These are phyloP conservation scores for Lunasporangiospora selenospora DNA, from an alignment of 192 early-diverging fungal genomes.

Conservation along the genomic window DNA sequence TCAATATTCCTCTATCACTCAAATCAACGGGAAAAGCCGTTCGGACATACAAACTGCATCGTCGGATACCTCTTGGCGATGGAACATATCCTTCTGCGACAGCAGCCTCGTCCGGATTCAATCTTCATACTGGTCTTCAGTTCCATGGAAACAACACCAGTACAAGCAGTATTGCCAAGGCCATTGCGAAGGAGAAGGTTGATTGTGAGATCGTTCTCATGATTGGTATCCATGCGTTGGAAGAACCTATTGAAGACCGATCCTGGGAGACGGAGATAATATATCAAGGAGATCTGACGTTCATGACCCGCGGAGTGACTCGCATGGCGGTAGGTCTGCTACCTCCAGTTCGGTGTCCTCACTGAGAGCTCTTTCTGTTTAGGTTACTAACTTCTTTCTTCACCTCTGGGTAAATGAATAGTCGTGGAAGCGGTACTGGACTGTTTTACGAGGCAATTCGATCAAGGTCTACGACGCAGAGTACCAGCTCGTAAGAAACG, in stretches of 20 bases:
- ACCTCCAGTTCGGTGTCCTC: background rate
- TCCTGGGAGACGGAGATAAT: slow-evolving; percentile 30
- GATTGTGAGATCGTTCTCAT: slow-evolving; percentile 45
- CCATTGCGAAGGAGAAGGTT: slow-evolving; percentile 19
- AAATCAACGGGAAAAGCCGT: slow-evolving; percentile 29
- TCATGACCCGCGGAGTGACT: slow-evolving; percentile 31
- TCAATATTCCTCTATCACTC: slow-evolving; percentile 5
- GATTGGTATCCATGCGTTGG: slow-evolving; percentile 34
- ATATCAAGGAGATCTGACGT: slow-evolving; percentile 25
- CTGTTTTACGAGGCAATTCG: slow-evolving; percentile 24
- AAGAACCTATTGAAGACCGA: slow-evolving; percentile 40
- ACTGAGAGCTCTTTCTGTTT: background rate
- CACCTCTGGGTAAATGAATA: background rate
- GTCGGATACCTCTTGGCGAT: background rate
- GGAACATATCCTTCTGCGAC: no score
- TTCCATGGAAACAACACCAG: no score
- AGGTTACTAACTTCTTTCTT: background rate
- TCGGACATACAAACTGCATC: slow-evolving; percentile 29
- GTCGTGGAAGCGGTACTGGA: slow-evolving; percentile 44
- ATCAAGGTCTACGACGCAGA: slow-evolving; percentile 44
- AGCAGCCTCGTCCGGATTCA: no score
- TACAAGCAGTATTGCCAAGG: slow-evolving; percentile 4
- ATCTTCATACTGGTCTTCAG: no score
- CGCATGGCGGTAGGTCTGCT: slow-evolving; percentile 19
- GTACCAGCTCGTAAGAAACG: slow-evolving; percentile 28